Conservation (phyloP, 495 filamentous ascomycete genomes). For the Aspergillus panamensis region DNA sequence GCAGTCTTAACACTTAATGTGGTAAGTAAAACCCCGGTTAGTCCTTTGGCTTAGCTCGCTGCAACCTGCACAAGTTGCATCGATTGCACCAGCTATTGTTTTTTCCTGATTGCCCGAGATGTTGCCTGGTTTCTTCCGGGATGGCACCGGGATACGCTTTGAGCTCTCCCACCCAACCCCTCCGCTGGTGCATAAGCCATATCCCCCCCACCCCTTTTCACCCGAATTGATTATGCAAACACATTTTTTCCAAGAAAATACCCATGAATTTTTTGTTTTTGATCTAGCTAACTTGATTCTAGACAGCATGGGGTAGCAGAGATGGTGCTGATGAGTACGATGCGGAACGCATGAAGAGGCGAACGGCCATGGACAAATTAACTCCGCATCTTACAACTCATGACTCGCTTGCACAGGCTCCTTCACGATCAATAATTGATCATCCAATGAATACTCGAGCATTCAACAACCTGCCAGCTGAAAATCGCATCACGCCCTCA, state of each 20-base stretch:
- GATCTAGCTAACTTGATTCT: constrained; percentile 7
- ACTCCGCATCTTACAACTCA: constrained; percentile 26
- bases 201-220: neutral
- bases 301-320: constrained; percentile 59
- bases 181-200: constrained; percentile 6
- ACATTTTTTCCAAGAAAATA: no score
- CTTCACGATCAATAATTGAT: constrained; percentile 1
- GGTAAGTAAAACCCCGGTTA: constrained; percentile 44
- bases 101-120: neutral
- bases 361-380: constrained; percentile 42
- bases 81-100: neutral
- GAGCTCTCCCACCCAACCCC: constrained; percentile 4
- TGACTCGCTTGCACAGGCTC: constrained; percentile 25
- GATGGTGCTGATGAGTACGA: constrained; percentile 57
- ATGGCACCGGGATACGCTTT: neutral
- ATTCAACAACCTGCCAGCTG: neutral
- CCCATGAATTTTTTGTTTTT: neutral
- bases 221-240: no score
- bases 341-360: constrained; percentile 53
- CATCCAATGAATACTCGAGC: neutral
- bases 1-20: constrained; percentile 66
- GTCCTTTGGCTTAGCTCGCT: constrained; percentile 7
- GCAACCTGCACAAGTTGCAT: neutral
- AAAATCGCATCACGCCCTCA: neutral
- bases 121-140: neutral